These are phyloP conservation scores for Debaryomyces singareniensis DNA, from an alignment of 1,139 yeast species.

Conservation along the genomic window DNA sequence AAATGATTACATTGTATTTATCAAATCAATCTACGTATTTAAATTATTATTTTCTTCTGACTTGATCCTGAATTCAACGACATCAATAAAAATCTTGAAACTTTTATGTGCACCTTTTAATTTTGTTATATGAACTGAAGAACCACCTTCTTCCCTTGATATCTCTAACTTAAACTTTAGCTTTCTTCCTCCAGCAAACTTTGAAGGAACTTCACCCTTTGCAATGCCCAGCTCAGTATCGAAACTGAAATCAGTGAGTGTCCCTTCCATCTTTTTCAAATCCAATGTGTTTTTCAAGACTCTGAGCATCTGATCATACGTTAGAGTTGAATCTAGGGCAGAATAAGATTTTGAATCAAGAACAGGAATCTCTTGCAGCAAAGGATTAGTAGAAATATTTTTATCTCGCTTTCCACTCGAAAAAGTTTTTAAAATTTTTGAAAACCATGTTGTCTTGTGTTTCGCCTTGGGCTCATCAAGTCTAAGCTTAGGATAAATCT, in stretches of 20 bases:
- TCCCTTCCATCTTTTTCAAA: slow-evolving; percentile 46
- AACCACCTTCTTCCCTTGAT: slow-evolving; percentile 31
- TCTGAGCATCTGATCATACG: slow-evolving; percentile 24
- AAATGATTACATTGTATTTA: too few relatives aligned
- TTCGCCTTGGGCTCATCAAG: slow-evolving; percentile 7
- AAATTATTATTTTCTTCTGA: slow-evolving; percentile 25
- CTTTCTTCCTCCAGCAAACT: slow-evolving; percentile 45
- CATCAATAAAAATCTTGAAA: slow-evolving; percentile 48
- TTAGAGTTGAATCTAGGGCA: slow-evolving; percentile 28
- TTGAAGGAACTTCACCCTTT: slow-evolving; percentile 43
- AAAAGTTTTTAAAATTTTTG: slow-evolving; percentile 26
- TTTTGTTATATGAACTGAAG: slow-evolving; percentile 50
- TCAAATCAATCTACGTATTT: neutral
- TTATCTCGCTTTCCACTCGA: slow-evolving; percentile 6
- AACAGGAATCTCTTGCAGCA: neutral
- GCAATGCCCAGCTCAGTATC: slow-evolving; percentile 41
- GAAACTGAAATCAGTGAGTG: slow-evolving; percentile 35
- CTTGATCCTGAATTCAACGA: slow-evolving; percentile 33
- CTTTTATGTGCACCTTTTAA: slow-evolving; percentile 67
- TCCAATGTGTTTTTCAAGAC: slow-evolving; percentile 37
- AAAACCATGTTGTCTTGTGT: slow-evolving; percentile 30
- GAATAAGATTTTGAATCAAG: slow-evolving; percentile 16
- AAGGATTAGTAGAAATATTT: neutral
- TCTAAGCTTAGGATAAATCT: slow-evolving; percentile 2
- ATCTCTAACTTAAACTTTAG: slow-evolving; percentile 43